These are phyloP conservation scores for Nemania bipapillata DNA, from an alignment of 2,329 filamentous ascomycete genomes.

Conservation along the genomic window DNA sequence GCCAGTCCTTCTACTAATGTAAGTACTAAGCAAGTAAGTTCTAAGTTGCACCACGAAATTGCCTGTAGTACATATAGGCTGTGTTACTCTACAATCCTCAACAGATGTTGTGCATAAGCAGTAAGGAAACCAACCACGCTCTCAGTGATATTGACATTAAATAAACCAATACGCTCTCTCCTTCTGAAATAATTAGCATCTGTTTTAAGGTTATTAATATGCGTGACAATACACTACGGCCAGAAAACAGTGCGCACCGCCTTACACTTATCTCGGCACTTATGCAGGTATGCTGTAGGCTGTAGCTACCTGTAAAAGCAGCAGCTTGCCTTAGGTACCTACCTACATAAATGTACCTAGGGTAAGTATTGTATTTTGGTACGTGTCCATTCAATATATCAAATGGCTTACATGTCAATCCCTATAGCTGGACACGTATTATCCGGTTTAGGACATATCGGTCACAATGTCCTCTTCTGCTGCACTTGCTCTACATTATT, in stretches of 20 bases:
- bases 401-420: not conserved
- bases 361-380: too few relatives aligned
- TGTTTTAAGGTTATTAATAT: too few relatives aligned
- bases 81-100: too few relatives aligned
- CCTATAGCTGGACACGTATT: slow-evolving; percentile 12
- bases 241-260: not conserved
- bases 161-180: not conserved
- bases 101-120: too few relatives aligned
- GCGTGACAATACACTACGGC: too few relatives aligned
- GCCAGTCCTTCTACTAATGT: too few relatives aligned
- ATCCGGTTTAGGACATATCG: not conserved
- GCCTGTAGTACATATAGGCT: too few relatives aligned
- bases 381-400: too few relatives aligned
- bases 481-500: not conserved
- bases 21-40: too few relatives aligned
- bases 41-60: not conserved
- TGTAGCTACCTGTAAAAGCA: not conserved
- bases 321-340: not conserved
- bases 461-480: slow-evolving; percentile 1
- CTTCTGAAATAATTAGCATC: too few relatives aligned
- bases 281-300: too few relatives aligned
- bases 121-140: not conserved
- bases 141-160: not conserved
- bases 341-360: too few relatives aligned
- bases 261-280: not conserved